These are phyloP conservation scores for Acacia concinna DNA, from an alignment of 331 rosid species.

Conservation along the genomic window DNA sequence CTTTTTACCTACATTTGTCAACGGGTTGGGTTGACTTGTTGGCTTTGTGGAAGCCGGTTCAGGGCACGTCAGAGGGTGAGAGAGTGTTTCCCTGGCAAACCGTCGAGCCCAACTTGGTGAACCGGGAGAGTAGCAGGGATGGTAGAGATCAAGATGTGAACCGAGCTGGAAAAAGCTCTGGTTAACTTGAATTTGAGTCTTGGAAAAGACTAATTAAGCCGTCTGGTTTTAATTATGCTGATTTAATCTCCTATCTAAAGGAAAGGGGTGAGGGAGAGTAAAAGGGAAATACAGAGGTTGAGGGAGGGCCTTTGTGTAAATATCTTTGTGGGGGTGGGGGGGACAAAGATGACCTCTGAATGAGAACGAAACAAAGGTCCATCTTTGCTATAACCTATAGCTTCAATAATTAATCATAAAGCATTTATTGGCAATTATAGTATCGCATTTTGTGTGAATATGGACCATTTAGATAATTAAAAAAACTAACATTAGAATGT, in stretches of 20 bases:
- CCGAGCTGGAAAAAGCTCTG: not conserved
- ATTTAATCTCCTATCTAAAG: too few relatives aligned
- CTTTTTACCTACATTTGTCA: not conserved
- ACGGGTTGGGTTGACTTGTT: not conserved
- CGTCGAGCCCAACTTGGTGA: constrained; percentile 23
- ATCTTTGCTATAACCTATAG: not conserved
- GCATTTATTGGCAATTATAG: too few relatives aligned
- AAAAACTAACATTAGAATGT: too few relatives aligned
- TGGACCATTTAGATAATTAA: too few relatives aligned
- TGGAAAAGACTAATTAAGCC: not conserved
- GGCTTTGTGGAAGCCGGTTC: not conserved
- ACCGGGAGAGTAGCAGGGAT: not conserved
- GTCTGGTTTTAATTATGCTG: not conserved
- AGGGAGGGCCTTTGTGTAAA: not conserved
- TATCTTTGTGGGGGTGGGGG: not conserved
- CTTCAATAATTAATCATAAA: not conserved
- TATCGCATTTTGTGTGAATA: too few relatives aligned
- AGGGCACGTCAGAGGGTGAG: not conserved
- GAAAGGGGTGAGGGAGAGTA: not conserved
- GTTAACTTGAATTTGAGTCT: constrained; percentile 49
- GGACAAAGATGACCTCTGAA: not conserved
- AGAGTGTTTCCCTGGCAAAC: constrained; percentile 23
- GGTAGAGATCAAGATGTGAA: not conserved
- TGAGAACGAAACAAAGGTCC: not conserved
- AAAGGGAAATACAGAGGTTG: not conserved